Conservation (phyloP, 2,329 filamentous ascomycete genomes). For the Tolypocladium amazonense region DNA sequence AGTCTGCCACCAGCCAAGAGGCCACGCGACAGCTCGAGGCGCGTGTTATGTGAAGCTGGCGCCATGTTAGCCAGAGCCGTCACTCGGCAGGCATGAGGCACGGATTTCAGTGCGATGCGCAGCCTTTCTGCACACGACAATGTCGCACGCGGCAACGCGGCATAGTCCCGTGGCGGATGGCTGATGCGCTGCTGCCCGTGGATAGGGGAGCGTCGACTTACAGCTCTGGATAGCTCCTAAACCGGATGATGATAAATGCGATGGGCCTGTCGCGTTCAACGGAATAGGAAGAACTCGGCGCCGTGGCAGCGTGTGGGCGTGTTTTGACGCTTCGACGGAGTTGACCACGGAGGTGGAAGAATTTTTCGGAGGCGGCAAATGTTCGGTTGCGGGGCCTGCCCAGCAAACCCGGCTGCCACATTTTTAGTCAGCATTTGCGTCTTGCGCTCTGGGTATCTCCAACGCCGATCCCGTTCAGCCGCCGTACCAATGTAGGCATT, state of each 20-base stretch:
- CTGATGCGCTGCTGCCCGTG: constrained; percentile 1
- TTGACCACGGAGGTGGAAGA: constrained; percentile 22
- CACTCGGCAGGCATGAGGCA: not conserved
- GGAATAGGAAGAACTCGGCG: constrained; percentile 38
- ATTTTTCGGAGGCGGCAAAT: constrained; percentile 18
- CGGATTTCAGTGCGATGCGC: constrained; percentile 1
- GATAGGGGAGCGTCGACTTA: constrained; percentile 18
- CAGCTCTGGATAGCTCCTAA: constrained; percentile 18
- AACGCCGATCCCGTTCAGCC: no score
- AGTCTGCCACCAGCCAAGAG: not conserved
- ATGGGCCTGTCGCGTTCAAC: constrained; percentile 27
- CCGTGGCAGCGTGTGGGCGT: constrained; percentile 20
- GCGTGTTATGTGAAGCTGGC: constrained; percentile 6
- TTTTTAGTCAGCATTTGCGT: not conserved
- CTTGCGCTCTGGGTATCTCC: no score
- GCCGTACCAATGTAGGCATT: no score
- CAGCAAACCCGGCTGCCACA: no score
- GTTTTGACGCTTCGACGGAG: constrained; percentile 18
- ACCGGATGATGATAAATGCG: constrained; percentile 33
- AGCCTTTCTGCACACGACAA: constrained; percentile 1
- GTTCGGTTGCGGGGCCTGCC: not conserved
- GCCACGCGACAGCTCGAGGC: constrained; percentile 4
- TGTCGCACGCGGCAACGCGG: not conserved
- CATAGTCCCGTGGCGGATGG: constrained; percentile 3
- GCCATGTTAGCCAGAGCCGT: constrained; percentile 10